Percentiles rank a stretch among this genome's conserved stretches.
Evolutionary conservation across 2,329 filamentous ascomycete genomes (phyloP).

Genomic region (Rasamsonia emersonii): DNA sequence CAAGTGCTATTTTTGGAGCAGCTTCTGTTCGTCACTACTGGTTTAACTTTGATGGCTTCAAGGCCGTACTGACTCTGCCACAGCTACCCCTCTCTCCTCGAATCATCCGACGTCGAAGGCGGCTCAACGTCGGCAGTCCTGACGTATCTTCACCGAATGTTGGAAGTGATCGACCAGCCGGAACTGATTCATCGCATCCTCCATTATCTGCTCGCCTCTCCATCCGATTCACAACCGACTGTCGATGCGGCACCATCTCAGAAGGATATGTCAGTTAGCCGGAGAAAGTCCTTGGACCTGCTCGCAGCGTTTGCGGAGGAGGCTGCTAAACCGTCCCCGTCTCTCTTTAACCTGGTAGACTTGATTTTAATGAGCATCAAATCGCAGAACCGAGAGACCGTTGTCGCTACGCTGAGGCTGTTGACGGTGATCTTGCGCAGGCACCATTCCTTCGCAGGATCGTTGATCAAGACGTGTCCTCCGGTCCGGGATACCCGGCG

Average conservation of each 20-base stretch:
- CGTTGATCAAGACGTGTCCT: slow-evolving; percentile 50
- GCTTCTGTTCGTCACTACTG: slow-evolving; percentile 56
- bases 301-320: slow-evolving; percentile 70
- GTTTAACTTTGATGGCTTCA: not conserved
- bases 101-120: slow-evolving; percentile 94
- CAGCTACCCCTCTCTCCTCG: slow-evolving; percentile 87
- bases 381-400: slow-evolving; percentile 79
- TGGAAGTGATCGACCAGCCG: slow-evolving; percentile 84
- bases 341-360: slow-evolving; percentile 89
- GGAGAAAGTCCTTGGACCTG: slow-evolving; percentile 82
- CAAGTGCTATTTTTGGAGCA: slow-evolving; percentile 95
- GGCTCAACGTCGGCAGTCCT: slow-evolving; percentile 93
- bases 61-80: slow-evolving; percentile 2
- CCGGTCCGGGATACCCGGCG: slow-evolving; percentile 14
- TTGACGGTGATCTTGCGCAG: slow-evolving; percentile 77
- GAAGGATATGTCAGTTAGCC: slow-evolving; percentile 45
- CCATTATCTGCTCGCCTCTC: slow-evolving; percentile 79
- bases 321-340: slow-evolving; percentile 67
- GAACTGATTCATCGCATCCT: slow-evolving; percentile 92
- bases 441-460: slow-evolving; percentile 73
- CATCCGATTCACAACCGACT: slow-evolving; percentile 35
- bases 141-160: slow-evolving; percentile 81
- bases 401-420: slow-evolving; percentile 79
- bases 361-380: slow-evolving; percentile 76
- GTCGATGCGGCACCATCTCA: slow-evolving; percentile 51